Conservation (phyloP, 2,329 filamentous ascomycete species). For the Chaetomiaceae sp. region DNA sequence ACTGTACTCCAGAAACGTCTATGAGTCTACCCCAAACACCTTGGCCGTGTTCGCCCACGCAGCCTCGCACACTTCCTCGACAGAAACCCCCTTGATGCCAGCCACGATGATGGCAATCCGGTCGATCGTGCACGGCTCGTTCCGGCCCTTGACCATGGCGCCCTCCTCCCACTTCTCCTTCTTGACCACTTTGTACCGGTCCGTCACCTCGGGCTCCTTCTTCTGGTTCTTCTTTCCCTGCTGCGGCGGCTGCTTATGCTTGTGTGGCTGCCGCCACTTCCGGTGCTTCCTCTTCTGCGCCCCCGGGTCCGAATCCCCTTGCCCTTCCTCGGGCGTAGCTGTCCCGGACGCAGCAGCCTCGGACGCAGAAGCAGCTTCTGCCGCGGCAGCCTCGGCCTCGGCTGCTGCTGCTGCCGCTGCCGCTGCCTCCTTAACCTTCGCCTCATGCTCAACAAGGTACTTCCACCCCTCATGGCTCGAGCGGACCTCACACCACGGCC, state of each 20-base stretch:
- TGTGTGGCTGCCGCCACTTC: too few relatives aligned
- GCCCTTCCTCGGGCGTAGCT: neutral
- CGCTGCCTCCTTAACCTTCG: constrained; percentile 7
- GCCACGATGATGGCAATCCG: constrained; percentile 87
- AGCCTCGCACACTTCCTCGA: constrained; percentile 81
- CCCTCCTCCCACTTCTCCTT: constrained; percentile 93
- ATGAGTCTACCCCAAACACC: constrained; percentile 69
- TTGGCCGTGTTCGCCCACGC: constrained; percentile 76
- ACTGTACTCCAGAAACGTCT: constrained; percentile 14
- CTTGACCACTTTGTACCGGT: constrained; percentile 78
- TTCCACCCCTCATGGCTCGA: constrained; percentile 81
- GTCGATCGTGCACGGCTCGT: constrained; percentile 84
- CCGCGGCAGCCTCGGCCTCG: neutral
- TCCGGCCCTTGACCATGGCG: constrained; percentile 87
- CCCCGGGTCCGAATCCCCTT: constrained; percentile 11
- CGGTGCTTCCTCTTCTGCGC: constrained; percentile 11
- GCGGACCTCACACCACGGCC: constrained; percentile 94
- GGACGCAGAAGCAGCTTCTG: neutral
- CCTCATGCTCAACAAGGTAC: constrained; percentile 49
- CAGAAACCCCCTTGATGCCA: constrained; percentile 70
- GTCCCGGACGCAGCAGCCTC: constrained; percentile 1
- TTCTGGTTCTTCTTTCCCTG: constrained; percentile 47
- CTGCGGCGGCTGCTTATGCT: constrained; percentile 32
- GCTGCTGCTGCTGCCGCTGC: constrained; percentile 2
- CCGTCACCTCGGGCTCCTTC: constrained; percentile 61